A percentile compares a stretch with the other conserved stretches of the same genome.
phyloP scores from a whole-genome alignment of 441 rosid species.

The Rhodomyrtus psidioides region DNA sequence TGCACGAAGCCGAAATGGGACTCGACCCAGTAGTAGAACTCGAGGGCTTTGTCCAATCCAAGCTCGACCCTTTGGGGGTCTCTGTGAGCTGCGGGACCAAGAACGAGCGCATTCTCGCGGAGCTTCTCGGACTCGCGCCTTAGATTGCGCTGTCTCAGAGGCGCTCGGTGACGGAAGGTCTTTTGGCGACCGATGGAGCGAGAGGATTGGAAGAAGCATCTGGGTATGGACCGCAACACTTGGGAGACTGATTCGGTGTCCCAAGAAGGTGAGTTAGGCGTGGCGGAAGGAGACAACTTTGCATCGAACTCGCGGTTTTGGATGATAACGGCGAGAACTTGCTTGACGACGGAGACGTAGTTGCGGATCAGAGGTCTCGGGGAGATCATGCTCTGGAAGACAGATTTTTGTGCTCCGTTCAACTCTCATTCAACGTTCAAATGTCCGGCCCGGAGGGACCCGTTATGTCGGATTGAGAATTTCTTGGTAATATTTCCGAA shows the following conservation, averaged over 20 bases:
- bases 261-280: slow-evolving; percentile 21
- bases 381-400: not conserved
- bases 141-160: slow-evolving; percentile 56
- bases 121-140: slow-evolving; percentile 29
- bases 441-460: not conserved
- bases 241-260: slow-evolving; percentile 40
- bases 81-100: slow-evolving; percentile 74
- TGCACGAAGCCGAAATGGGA: slow-evolving; percentile 35
- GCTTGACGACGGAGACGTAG: slow-evolving; percentile 21
- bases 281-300: slow-evolving; percentile 34
- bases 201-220: slow-evolving; percentile 61
- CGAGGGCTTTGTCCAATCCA: slow-evolving; percentile 53
- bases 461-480: not conserved
- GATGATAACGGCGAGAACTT: slow-evolving; percentile 46
- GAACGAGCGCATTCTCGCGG: slow-evolving; percentile 27
- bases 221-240: slow-evolving; percentile 60
- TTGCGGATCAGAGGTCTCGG: slow-evolving; percentile 9
- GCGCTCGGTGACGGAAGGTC: slow-evolving; percentile 68
- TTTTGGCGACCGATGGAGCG: slow-evolving; percentile 76
- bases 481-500: no score
- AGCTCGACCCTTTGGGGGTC: slow-evolving; percentile 39
- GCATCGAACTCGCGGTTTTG: slow-evolving; percentile 62
- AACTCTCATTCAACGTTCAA: no score
- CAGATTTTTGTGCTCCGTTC: not conserved
- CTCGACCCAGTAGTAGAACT: slow-evolving; percentile 62